Base-by-base conservation (phyloP, 306 rosid species). In the Datisca glomerata region DNA sequence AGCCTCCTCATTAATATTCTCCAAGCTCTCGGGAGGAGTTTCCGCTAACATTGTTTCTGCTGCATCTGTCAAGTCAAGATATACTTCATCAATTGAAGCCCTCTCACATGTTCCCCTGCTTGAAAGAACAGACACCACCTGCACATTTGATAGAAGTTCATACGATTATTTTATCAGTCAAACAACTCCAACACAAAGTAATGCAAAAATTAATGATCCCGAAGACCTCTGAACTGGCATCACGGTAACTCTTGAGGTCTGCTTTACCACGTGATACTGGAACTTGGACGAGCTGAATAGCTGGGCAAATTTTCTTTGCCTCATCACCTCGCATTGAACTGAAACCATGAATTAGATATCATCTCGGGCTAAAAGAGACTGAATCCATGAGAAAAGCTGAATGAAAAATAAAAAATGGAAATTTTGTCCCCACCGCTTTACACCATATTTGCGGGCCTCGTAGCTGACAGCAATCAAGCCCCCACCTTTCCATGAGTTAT, bases 301-400 rank as follows among this genome's bases (percentile, higher is more conserved):
- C 56, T 3, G 93, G 83, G 70, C 97, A 89, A 19, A 64, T 76
- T 45, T 74, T 53, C 69, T 79, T 84, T 38, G 97, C 92, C 65
- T 89, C 97, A 39, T 73, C 83, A 7, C 97, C 97, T 13, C 97
- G 73, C 97, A 87, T 87, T 34, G 94, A 83, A 51, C 97, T 83
- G 70, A 49, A 65, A 47, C 0, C 46, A 63, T 35, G 31, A 21
- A 42, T 17, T 29, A 23, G 15, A 49, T 28, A 24, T 46, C n/a
- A n/a, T n/a, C n/a, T 21, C n/a, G 1, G 2, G 36, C 22, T 18
- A 20, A 24, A 45, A 24, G 37, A 45, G 15, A 33, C 6, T 7
- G 37, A 18, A 51, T 2, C n/a, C 11, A 15, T 38, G 18, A 24
- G 21, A 24, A 49, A 20, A 38, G 36, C n/a, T 8, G 6, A 22